Conservation (phyloP, 1,284 basidiomycete genomes). For the Bothia castanella region DNA sequence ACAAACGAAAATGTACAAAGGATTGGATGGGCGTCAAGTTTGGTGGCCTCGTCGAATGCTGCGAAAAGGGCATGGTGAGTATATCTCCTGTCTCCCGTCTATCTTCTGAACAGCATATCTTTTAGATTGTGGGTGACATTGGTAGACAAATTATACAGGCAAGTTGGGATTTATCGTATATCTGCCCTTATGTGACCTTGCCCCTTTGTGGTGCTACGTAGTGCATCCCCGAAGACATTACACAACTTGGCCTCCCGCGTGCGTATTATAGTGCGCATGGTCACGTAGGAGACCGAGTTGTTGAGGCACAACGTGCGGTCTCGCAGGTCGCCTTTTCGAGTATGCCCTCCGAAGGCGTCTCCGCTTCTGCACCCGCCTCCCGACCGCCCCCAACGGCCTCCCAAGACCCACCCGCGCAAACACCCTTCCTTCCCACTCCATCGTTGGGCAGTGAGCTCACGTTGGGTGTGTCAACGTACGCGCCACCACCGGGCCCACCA, state of each 20-base stretch:
- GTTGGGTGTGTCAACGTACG: slow-evolving; percentile 17
- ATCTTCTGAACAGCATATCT: slow-evolving; percentile 1
- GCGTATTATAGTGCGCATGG: slow-evolving; percentile 66
- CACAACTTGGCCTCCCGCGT: slow-evolving; percentile 77
- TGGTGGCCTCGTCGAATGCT: slow-evolving; percentile 81
- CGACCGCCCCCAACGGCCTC: slow-evolving; percentile 6
- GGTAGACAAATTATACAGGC: slow-evolving; percentile 77
- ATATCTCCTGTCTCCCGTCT: slow-evolving; percentile 34
- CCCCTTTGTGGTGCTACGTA: slow-evolving; percentile 25
- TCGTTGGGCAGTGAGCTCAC: slow-evolving; percentile 33
- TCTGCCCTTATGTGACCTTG: neutral
- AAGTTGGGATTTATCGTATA: slow-evolving; percentile 23
- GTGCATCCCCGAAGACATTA: slow-evolving; percentile 80
- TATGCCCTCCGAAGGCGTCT: slow-evolving; percentile 34
- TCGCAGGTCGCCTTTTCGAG: slow-evolving; percentile 52
- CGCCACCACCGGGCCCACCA: slow-evolving; percentile 13
- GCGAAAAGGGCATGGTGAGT: slow-evolving; percentile 72
- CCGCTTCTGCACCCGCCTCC: slow-evolving; percentile 8
- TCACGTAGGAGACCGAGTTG: slow-evolving; percentile 57
- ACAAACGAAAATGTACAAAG: slow-evolving; percentile 70
- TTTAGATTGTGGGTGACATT: slow-evolving; percentile 76
- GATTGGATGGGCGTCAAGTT: slow-evolving; percentile 85
- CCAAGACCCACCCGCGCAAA: slow-evolving; percentile 8
- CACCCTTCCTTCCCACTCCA: slow-evolving; percentile 26
- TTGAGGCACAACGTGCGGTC: slow-evolving; percentile 61